These are phyloP conservation scores for Nitzschia sp. DNA, from an alignment of 108 stramenopile genomes.

Conservation along the genomic window DNA sequence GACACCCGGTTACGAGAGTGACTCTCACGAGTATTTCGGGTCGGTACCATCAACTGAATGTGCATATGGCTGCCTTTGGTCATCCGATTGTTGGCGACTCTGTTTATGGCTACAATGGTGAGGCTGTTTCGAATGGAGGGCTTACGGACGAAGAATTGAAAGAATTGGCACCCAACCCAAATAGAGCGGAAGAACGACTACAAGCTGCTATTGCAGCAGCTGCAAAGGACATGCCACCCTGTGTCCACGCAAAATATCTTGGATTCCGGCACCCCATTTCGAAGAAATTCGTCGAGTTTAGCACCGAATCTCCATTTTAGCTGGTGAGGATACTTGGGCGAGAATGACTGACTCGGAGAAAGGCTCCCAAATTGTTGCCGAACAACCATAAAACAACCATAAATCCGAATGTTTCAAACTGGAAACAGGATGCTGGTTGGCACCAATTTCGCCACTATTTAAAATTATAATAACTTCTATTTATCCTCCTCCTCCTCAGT, in stretches of 20 bases:
- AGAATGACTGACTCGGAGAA: too few relatives aligned
- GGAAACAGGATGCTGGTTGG: too few relatives aligned
- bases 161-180: conserved; percentile 44
- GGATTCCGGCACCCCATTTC: conserved; percentile 74
- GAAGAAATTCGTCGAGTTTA: conserved; percentile 26
- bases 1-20: conserved; percentile 74
- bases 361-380: too few relatives aligned
- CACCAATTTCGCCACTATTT: too few relatives aligned
- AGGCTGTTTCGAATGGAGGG: conserved; percentile 76
- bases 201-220: conserved; percentile 49
- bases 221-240: conserved; percentile 49
- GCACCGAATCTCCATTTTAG: conserved; percentile 19
- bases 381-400: too few relatives aligned
- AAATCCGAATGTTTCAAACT: too few relatives aligned
- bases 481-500: neutral
- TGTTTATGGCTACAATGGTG: conserved; percentile 76
- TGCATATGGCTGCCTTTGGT: conserved; percentile 85
- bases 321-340: neutral
- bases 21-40: conserved; percentile 76
- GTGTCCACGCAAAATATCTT: conserved; percentile 77
- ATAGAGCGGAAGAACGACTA: conserved; percentile 55
- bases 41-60: conserved; percentile 86
- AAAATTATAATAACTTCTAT: too few relatives aligned
- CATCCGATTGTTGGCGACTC: conserved; percentile 89
- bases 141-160: conserved; percentile 54